Percentiles rank a stretch among this genome's conserved stretches.
Conservation (phyloP, 305 asterid genomes). For the Lippia alba region DNA sequence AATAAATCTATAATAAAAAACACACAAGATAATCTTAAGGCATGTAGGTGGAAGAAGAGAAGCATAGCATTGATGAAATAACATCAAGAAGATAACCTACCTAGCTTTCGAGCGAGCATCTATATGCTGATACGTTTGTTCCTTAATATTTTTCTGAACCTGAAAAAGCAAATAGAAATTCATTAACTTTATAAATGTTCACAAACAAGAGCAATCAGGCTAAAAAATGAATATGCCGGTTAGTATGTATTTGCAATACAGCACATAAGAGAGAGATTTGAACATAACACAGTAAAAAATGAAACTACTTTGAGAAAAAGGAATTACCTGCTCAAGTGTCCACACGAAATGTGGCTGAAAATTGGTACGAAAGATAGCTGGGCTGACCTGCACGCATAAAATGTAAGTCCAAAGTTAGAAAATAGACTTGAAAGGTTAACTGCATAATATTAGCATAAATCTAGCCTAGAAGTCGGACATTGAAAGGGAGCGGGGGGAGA, state of each 20-base stretch:
- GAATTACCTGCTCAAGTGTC: conserved; percentile 69
- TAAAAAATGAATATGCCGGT: neutral
- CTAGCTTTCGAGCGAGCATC: conserved; percentile 97
- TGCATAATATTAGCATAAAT: too few relatives aligned
- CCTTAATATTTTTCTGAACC: conserved; percentile 81
- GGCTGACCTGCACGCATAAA: conserved; percentile 62
- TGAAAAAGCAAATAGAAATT: conserved; percentile 42
- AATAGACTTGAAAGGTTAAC: too few relatives aligned
- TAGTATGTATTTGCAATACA: too few relatives aligned
- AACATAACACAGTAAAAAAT: too few relatives aligned
- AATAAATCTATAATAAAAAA: neutral
- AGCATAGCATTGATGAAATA: neutral
- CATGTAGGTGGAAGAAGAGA: neutral
- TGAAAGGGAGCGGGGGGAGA: conserved; percentile 2
- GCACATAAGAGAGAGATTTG: too few relatives aligned
- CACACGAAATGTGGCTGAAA: conserved; percentile 84
- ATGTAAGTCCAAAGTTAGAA: neutral
- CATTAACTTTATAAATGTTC: neutral
- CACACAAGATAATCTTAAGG: neutral
- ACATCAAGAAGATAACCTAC: conserved; percentile 42
- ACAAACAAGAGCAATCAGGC: neutral
- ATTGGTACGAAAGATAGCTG: conserved; percentile 69
- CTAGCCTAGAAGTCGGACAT: too few relatives aligned
- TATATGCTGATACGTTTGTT: conserved; percentile 76
- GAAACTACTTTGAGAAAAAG: too few relatives aligned